Evolutionary conservation across 1,139 yeast genomes (phyloP), one percentile per base, ranked within the genome.

Genomic region (Candida anutae): DNA sequence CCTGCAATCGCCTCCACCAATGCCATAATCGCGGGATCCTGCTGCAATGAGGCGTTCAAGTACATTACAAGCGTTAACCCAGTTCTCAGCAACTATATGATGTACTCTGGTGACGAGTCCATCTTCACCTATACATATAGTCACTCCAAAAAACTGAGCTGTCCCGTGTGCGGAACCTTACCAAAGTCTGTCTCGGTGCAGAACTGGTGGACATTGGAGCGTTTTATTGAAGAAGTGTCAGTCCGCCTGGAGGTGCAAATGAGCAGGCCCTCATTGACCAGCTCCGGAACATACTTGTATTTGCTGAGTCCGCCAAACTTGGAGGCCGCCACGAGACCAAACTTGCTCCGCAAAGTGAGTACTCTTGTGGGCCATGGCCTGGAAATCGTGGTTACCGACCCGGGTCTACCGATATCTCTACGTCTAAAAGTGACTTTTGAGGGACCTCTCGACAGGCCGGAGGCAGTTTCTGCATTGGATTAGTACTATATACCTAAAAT

Each of bases 1-100:
- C 98, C 98, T 0, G 90, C 96, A 2, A 83, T 88, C 31, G 95
- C 96, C 1, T 80, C 95, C 2, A 88, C 97, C 1, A 90, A 90
- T 50, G 95, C 97, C 3, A 70, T 90, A 20, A 74, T 90, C 24
- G 95, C 97, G 3, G 95, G 95, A 0, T 69, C 87, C 10, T 84
- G 95, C 50, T 83, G 94, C 46, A 82, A 81, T 42, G 96, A 88
- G 48, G 87, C 83, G 1, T 73, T 85, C 52, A 88, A 88, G 46
- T 60, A 85, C 15, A 65, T 82, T 16, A 77, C 94, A 1, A 69
- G 75, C 29, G 61, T 74, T 33, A 78, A 77, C 42, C 88, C 87
- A 0, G 65, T 67, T 21, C 56, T 85, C 41, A 74, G 77, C 39
- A 88, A 87, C 52, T 83, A 83, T 49, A 79, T 85, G 84, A 82